phyloP scores from a whole-genome alignment of 139 green algal species.

The Chlorella sp. region DNA sequence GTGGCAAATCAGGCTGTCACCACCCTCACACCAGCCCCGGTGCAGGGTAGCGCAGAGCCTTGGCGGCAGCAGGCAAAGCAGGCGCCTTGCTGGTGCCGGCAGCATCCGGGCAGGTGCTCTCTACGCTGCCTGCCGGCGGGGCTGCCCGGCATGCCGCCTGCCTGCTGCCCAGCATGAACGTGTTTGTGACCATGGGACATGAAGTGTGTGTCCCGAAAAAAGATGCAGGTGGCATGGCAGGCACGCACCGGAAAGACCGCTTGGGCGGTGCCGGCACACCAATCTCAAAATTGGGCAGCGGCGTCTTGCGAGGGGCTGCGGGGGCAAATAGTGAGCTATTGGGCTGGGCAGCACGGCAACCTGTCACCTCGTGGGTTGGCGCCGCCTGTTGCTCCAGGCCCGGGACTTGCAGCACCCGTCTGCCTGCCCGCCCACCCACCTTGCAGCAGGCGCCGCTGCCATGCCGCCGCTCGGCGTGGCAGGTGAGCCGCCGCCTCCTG shows the following conservation, averaged over 20 bases:
- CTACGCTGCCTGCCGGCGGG: too few species aligned
- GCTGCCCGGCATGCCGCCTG: too few species aligned
- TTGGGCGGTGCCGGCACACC: conserved; percentile 17
- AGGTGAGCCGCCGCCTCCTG: neutral
- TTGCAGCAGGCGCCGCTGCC: neutral
- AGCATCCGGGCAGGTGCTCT: too few species aligned
- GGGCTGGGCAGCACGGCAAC: neutral
- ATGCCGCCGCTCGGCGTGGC: neutral
- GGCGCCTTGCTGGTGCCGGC: too few species aligned
- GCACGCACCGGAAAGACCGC: neutral
- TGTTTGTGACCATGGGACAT: too few species aligned
- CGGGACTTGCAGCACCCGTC: neutral
- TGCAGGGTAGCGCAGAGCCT: too few species aligned
- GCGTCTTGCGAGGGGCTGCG: neutral
- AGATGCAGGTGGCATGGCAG: too few species aligned
- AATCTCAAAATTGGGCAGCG: conserved; percentile 34
- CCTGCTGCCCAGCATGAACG: too few species aligned
- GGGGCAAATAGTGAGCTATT: neutral
- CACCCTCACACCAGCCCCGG: too few species aligned
- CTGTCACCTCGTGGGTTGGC: neutral
- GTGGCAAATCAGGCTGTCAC: too few species aligned
- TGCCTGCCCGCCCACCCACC: neutral
- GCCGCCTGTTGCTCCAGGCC: neutral
- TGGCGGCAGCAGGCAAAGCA: too few species aligned
- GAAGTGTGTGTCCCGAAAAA: too few species aligned